These are phyloP conservation scores for Geranomyces michiganensis DNA, from an alignment of 192 early-diverging fungal species.

Conservation along the genomic window DNA sequence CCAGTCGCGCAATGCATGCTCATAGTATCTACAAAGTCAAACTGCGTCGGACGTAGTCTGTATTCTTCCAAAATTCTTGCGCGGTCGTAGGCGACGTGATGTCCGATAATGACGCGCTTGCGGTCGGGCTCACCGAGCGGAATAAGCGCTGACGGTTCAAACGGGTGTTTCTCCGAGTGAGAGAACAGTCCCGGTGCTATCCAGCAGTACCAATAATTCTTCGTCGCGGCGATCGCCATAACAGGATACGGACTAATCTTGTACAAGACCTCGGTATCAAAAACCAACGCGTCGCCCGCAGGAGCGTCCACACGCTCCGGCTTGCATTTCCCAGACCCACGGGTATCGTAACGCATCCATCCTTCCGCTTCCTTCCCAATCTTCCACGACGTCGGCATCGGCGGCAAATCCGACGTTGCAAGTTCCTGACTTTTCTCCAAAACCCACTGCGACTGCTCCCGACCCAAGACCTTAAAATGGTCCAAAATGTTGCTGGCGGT, in stretches of 20 bases:
- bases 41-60: slow-evolving; percentile 51
- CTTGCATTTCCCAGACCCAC: slow-evolving; percentile 31
- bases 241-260: slow-evolving; percentile 72
- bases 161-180: slow-evolving; percentile 11
- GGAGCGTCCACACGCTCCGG: slow-evolving; percentile 34
- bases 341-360: slow-evolving; percentile 79
- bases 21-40: slow-evolving; percentile 89
- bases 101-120: slow-evolving; percentile 76
- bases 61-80: slow-evolving; percentile 90
- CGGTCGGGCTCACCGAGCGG: slow-evolving; percentile 56
- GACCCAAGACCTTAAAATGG: slow-evolving; percentile 78
- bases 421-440: slow-evolving; percentile 54
- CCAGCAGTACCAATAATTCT: slow-evolving; percentile 89
- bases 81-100: slow-evolving; percentile 92
- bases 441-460: slow-evolving; percentile 63
- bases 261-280: slow-evolving; percentile 84
- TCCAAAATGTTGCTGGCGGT: slow-evolving; percentile 63
- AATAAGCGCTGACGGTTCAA: slow-evolving; percentile 57
- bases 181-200: slow-evolving; percentile 77
- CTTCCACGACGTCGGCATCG: slow-evolving; percentile 56
- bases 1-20: slow-evolving; percentile 86
- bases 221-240: slow-evolving; percentile 78
- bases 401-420: slow-evolving; percentile 32
- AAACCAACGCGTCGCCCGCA: slow-evolving; percentile 69
- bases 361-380: slow-evolving; percentile 48